Evolutionary conservation across 1,284 basidiomycete species (phyloP).

Genomic region (Fomes fomentarius): DNA sequence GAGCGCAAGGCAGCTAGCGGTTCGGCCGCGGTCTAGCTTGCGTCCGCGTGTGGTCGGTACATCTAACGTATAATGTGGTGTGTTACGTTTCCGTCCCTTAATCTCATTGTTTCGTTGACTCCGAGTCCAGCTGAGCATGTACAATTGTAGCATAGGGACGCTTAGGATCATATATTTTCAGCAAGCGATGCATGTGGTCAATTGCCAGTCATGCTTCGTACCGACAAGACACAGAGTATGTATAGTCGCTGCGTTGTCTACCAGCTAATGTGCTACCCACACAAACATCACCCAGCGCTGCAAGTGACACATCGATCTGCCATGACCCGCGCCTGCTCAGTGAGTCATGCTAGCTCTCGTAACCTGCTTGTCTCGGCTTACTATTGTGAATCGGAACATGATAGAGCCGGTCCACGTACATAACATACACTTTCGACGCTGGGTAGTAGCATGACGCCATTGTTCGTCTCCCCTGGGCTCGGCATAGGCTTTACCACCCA

Average conservation of each 20-base stretch:
- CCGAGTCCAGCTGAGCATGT: neutral
- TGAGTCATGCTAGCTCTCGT: neutral
- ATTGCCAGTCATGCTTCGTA: no score
- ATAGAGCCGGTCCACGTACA: no score
- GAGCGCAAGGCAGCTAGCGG: constrained; percentile 46
- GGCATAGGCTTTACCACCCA: no score
- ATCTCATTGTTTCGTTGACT: neutral
- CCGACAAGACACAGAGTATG: no score
- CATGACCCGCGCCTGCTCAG: no score
- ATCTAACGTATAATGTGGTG: constrained; percentile 6
- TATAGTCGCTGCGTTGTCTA: no score
- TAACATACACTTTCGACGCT: no score
- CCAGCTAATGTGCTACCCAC: no score
- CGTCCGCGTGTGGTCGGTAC: neutral
- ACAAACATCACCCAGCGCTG: neutral
- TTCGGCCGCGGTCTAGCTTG: constrained; percentile 3
- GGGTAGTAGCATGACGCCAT: no score
- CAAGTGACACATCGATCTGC: neutral
- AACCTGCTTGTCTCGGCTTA: neutral
- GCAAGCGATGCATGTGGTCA: no score
- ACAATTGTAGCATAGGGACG: constrained; percentile 5
- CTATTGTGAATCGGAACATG: no score
- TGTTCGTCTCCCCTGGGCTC: no score
- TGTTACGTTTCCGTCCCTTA: neutral
- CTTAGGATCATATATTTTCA: constrained; percentile 1